Percentiles rank a stretch among this genome's conserved stretches.
phyloP scores from a whole-genome alignment of 805 yeast species.

The Ogataea saltuana region DNA sequence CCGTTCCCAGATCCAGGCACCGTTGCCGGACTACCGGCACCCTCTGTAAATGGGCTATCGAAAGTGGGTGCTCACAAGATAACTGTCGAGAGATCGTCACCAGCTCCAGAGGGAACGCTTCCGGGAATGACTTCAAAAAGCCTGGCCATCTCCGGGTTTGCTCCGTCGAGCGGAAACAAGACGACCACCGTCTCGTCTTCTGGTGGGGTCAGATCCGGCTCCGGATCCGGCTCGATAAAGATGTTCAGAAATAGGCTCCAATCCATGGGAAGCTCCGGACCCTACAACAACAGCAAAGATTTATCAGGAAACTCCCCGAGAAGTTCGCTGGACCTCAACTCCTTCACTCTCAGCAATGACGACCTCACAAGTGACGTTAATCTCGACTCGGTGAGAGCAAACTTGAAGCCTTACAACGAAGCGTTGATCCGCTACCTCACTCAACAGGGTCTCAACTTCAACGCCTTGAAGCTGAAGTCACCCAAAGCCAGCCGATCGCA shows the following conservation, averaged over 20 bases:
- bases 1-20: slow-evolving; percentile 7
- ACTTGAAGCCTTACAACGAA: slow-evolving; percentile 31
- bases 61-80: slow-evolving; percentile 1
- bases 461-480: slow-evolving; percentile 28
- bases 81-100: slow-evolving; percentile 3
- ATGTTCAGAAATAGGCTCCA: slow-evolving; percentile 22
- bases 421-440: slow-evolving; percentile 25
- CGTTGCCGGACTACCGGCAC: slow-evolving; percentile 1
- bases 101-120: slow-evolving; percentile 4
- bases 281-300: background rate
- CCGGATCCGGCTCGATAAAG: slow-evolving; percentile 27
- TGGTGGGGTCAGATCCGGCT: slow-evolving; percentile 4
- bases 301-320: slow-evolving; percentile 21
- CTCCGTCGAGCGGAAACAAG: background rate
- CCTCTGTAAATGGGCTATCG: background rate
- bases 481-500: slow-evolving; percentile 15
- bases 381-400: slow-evolving; percentile 21
- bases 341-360: slow-evolving; percentile 26
- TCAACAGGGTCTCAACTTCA: slow-evolving; percentile 33
- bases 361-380: slow-evolving; percentile 28
- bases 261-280: slow-evolving; percentile 13
- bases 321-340: slow-evolving; percentile 23
- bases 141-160: background rate
- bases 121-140: background rate
- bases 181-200: background rate